A percentile compares a stretch with the other conserved stretches of the same genome.
Conservation (phyloP, 2,329 filamentous ascomycete genomes). For the Ophiosphaerella korrae region DNA sequence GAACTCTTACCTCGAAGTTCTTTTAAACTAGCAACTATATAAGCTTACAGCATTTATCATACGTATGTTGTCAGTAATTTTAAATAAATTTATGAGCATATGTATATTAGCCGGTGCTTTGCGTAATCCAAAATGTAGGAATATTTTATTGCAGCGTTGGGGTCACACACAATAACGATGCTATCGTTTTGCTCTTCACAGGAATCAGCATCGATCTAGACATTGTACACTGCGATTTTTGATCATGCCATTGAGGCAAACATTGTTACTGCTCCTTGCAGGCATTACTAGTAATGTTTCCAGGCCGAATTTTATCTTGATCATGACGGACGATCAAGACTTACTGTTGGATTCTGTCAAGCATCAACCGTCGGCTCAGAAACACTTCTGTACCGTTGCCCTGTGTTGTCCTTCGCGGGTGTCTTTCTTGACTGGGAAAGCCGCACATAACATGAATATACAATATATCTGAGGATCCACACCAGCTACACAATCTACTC, state of each 20-base stretch:
- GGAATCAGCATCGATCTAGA: no score
- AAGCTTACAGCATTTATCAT: no score
- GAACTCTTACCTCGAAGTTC: no score
- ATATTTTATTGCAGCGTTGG: no score
- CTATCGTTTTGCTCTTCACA: no score
- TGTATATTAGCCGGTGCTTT: no score
- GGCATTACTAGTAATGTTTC: conserved; percentile 3
- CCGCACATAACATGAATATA: conserved; percentile 76
- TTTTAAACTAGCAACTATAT: no score
- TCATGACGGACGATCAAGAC: conserved; percentile 73
- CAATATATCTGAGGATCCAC: conserved; percentile 58
- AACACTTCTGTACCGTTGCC: conserved; percentile 70
- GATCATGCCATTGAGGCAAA: conserved; percentile 12
- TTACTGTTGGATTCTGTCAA: conserved; percentile 64
- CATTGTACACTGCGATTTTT: neutral
- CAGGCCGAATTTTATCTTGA: conserved; percentile 65
- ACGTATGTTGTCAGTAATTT: no score
- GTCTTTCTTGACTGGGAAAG: conserved; percentile 67
- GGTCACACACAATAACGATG: no score
- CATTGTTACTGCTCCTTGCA: conserved; percentile 9
- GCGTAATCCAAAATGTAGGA: no score
- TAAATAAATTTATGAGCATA: no score
- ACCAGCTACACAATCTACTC: conserved; percentile 31
- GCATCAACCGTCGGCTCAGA: conserved; percentile 64
- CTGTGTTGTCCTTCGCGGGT: conserved; percentile 72